Conservation (phyloP, 306 rosid genomes). For the Cicer arietinum region DNA sequence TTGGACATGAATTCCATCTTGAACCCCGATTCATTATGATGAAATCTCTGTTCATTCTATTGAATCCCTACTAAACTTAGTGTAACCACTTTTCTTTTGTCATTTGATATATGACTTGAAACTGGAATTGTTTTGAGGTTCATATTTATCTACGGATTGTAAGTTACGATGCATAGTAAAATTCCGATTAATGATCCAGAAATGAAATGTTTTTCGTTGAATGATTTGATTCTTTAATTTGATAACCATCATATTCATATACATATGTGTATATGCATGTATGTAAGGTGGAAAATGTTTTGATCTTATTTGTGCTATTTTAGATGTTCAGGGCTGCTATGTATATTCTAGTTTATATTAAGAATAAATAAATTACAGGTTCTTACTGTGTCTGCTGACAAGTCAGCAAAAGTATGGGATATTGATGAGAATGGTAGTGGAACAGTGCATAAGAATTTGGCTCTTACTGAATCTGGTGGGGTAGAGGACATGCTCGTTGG, state of each 20-base stretch:
- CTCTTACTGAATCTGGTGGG: conserved; percentile 70
- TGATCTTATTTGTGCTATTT: conserved; percentile 8
- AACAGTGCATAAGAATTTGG: conserved; percentile 65
- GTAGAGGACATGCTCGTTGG: conserved; percentile 97
- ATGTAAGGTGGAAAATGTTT: not conserved
- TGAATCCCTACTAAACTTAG: too few relatives aligned
- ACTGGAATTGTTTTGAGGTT: too few relatives aligned
- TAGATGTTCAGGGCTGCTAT: conserved; percentile 5
- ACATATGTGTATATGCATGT: not conserved
- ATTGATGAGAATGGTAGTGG: conserved; percentile 81
- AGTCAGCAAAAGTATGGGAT: conserved; percentile 92
- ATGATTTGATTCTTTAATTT: too few relatives aligned
- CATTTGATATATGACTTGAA: too few relatives aligned
- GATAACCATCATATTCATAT: not conserved
- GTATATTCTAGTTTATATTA: conserved; percentile 28
- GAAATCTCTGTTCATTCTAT: too few relatives aligned
- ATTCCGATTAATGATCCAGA: too few relatives aligned
- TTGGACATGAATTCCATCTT: too few relatives aligned
- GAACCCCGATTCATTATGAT: too few relatives aligned
- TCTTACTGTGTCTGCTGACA: conserved; percentile 96
- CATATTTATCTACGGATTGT: too few relatives aligned
- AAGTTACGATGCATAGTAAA: too few relatives aligned
- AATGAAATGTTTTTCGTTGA: too few relatives aligned
- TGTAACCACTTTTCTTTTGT: too few relatives aligned
- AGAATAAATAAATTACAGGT: conserved; percentile 53